Conservation (phyloP, 805 yeast species). For the Wickerhamiella dianesei region DNA sequence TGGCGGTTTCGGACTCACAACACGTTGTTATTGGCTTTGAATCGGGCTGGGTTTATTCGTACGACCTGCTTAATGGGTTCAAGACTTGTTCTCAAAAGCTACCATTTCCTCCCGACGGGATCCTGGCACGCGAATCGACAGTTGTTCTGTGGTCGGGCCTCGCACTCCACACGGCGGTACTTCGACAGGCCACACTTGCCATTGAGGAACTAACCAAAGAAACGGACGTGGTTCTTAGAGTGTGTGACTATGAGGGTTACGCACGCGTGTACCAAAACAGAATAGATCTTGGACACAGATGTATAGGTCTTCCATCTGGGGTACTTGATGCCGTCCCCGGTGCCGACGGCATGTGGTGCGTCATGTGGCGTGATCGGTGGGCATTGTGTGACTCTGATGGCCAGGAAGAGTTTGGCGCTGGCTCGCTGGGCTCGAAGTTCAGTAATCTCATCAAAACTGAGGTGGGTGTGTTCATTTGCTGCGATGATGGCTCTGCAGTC, state of each 20-base stretch:
- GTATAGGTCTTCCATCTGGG: neutral
- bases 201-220: neutral
- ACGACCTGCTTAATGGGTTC: neutral
- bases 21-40: neutral
- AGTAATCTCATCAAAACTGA: neutral
- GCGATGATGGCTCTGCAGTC: conserved; percentile 1
- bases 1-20: neutral
- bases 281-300: neutral
- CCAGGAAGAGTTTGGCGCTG: conserved; percentile 1
- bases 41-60: neutral
- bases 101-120: neutral
- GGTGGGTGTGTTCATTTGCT: neutral
- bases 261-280: neutral
- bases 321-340: neutral
- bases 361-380: conserved; percentile 2
- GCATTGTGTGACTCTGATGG: conserved; percentile 1
- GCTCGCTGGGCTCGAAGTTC: neutral
- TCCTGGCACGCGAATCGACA: neutral
- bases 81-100: neutral
- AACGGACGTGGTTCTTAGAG: neutral
- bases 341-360: neutral
- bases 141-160: neutral
- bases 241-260: neutral
- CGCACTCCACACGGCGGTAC: neutral
- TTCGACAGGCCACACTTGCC: neutral